Evolutionary conservation across 1,284 basidiomycete genomes (phyloP).

Genomic region (Stygiomarasmius scandens): DNA sequence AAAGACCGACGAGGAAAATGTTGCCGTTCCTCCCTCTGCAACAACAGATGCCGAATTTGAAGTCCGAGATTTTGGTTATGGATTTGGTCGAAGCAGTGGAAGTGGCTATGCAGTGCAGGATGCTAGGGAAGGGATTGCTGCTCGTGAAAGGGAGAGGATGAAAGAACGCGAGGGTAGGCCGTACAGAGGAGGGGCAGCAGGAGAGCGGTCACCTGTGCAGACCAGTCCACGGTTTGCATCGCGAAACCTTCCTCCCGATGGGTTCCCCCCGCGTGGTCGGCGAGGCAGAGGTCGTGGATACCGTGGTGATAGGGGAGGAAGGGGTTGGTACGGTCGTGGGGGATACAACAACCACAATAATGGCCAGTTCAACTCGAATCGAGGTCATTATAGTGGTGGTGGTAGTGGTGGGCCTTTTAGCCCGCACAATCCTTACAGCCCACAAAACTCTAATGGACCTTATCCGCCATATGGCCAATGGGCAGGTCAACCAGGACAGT

Average conservation of each 20-base stretch:
- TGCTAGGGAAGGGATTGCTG: constrained; percentile 21
- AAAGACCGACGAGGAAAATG: constrained; percentile 32
- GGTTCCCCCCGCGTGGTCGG: neutral
- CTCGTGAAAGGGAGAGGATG: constrained; percentile 6
- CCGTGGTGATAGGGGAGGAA: constrained; percentile 3
- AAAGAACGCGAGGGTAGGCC: constrained; percentile 17
- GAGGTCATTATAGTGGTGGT: neutral
- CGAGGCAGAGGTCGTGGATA: constrained; percentile 7
- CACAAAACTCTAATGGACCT: neutral
- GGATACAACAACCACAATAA: constrained; percentile 13
- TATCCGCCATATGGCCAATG: constrained; percentile 21
- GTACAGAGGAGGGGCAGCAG: constrained; percentile 4
- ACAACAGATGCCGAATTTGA: constrained; percentile 43
- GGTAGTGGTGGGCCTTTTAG: neutral
- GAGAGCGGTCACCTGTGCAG: constrained; percentile 23
- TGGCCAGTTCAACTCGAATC: neutral
- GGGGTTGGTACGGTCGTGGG: constrained; percentile 25
- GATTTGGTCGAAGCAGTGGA: constrained; percentile 50
- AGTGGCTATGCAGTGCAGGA: constrained; percentile 31
- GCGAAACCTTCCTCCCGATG: constrained; percentile 1
- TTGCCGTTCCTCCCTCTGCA: constrained; percentile 32
- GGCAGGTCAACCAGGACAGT: constrained; percentile 10
- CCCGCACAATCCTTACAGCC: neutral
- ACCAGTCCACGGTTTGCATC: constrained; percentile 1
- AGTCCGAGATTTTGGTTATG: constrained; percentile 65